A percentile compares a stretch with the other conserved stretches of the same genome.
Conservation (phyloP, 495 filamentous ascomycete genomes). For the Podospora bellae-mahoneyi region DNA sequence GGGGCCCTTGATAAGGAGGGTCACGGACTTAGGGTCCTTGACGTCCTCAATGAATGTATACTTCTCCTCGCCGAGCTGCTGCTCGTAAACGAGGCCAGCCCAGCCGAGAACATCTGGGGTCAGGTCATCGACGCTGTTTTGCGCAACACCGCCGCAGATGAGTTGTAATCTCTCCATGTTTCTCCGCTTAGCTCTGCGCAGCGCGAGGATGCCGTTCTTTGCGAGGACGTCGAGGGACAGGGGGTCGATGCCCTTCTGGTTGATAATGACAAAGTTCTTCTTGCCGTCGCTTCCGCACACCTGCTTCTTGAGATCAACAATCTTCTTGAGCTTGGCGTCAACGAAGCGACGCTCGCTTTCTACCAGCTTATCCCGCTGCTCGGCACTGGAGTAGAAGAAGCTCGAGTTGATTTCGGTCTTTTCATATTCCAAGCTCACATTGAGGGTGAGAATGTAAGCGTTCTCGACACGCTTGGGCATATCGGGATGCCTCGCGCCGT, state of each 20-base stretch:
- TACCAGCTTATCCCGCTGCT: slow-evolving; percentile 94
- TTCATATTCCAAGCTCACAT: slow-evolving; percentile 97
- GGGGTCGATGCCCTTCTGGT: slow-evolving; percentile 99
- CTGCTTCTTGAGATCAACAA: slow-evolving; percentile 96
- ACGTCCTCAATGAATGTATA: slow-evolving; percentile 98
- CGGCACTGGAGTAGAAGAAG: slow-evolving; percentile 97
- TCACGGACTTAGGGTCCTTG: slow-evolving; percentile 98
- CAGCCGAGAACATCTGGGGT: slow-evolving; percentile 87
- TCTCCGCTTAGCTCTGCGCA: slow-evolving; percentile 89
- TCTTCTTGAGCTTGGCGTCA: slow-evolving; percentile 94
- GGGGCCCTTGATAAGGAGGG: slow-evolving; percentile 94
- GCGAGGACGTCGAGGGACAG: slow-evolving; percentile 90
- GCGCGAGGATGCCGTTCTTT: slow-evolving; percentile 95
- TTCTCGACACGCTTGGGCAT: slow-evolving; percentile 98
- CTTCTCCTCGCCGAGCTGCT: slow-evolving; percentile 97
- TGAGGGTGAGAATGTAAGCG: slow-evolving; percentile 89
- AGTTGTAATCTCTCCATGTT: slow-evolving; percentile 99
- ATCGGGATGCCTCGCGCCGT: slow-evolving; percentile 94
- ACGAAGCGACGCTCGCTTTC: slow-evolving; percentile 96
- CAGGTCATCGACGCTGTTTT: slow-evolving; percentile 95
- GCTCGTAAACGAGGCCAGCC: slow-evolving; percentile 95
- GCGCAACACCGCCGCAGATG: slow-evolving; percentile 82
- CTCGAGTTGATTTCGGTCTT: slow-evolving; percentile 99
- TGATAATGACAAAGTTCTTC: slow-evolving; percentile 96
- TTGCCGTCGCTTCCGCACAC: slow-evolving; percentile 92